phyloP scores from a whole-genome alignment of 768 basidiomycete genomes.

The Calocera viscosa region DNA sequence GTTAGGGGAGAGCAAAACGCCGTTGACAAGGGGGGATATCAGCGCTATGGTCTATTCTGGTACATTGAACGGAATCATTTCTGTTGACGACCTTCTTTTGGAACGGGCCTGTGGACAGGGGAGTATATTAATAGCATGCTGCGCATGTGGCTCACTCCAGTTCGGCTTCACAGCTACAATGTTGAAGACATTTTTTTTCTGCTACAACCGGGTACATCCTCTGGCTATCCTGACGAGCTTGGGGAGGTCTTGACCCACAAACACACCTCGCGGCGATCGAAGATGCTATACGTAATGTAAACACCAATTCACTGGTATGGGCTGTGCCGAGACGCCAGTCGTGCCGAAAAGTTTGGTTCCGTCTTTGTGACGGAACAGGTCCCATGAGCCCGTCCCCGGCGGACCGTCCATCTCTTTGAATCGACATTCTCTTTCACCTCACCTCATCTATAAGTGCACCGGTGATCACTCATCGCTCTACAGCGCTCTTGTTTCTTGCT shows the following conservation, averaged over 20 bases:
- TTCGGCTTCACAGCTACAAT: not conserved
- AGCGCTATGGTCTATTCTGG: not conserved
- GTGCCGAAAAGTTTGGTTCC: not conserved
- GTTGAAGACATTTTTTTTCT: not conserved
- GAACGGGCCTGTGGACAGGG: not conserved
- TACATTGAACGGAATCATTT: not conserved
- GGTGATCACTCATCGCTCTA: too few relatives aligned
- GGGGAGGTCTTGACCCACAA: too few relatives aligned
- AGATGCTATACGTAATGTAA: not conserved
- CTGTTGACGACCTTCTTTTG: slow-evolving; percentile 4
- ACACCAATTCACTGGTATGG: not conserved
- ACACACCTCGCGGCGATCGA: too few relatives aligned
- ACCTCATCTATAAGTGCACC: too few relatives aligned
- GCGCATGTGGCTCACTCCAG: not conserved
- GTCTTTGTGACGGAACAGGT: not conserved
- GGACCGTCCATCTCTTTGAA: too few relatives aligned
- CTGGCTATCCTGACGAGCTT: too few relatives aligned
- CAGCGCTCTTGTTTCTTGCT: too few relatives aligned
- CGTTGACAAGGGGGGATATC: slow-evolving; percentile 1
- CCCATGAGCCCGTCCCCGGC: too few relatives aligned
- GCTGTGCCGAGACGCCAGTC: not conserved
- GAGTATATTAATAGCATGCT: not conserved
- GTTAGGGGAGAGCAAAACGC: not conserved
- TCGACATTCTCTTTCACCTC: too few relatives aligned
- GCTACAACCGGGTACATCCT: too few relatives aligned